Conservation (phyloP, 306 rosid species). For the Prosopis cineraria region DNA sequence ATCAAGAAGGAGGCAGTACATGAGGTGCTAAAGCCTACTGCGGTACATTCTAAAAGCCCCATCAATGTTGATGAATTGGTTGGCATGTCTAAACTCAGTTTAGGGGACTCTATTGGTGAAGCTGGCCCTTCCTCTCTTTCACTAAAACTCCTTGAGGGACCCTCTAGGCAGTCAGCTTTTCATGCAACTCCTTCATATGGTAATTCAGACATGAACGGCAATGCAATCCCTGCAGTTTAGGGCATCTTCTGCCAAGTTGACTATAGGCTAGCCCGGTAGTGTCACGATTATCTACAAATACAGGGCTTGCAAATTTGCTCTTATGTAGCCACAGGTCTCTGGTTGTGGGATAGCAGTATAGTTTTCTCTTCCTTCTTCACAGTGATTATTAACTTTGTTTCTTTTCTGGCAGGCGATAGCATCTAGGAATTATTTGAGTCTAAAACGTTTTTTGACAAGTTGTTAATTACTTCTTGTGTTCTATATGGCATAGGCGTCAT, state of each 20-base stretch:
- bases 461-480: neutral
- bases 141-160: conserved; percentile 71
- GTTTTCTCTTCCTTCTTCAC: neutral
- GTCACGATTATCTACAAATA: conserved; percentile 37
- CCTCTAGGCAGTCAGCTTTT: conserved; percentile 94
- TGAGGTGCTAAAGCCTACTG: conserved; percentile 87
- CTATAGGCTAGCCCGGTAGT: conserved; percentile 34
- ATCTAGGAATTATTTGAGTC: conserved; percentile 35
- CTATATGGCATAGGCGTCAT: neutral
- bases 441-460: conserved; percentile 27
- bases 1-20: conserved; percentile 55
- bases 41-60: conserved; percentile 80
- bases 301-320: conserved; percentile 45
- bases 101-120: conserved; percentile 76
- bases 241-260: conserved; percentile 31
- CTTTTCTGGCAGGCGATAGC: conserved; percentile 42
- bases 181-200: conserved; percentile 81
- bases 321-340: conserved; percentile 33
- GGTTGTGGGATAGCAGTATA: conserved; percentile 28
- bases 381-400: conserved; percentile 29
- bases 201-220: conserved; percentile 60
- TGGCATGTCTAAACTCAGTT: conserved; percentile 91
- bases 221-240: conserved; percentile 69
- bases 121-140: conserved; percentile 75
- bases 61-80: conserved; percentile 90